Evolutionary conservation across 306 rosid species (phyloP).

Genomic region (Pueraria montana): DNA sequence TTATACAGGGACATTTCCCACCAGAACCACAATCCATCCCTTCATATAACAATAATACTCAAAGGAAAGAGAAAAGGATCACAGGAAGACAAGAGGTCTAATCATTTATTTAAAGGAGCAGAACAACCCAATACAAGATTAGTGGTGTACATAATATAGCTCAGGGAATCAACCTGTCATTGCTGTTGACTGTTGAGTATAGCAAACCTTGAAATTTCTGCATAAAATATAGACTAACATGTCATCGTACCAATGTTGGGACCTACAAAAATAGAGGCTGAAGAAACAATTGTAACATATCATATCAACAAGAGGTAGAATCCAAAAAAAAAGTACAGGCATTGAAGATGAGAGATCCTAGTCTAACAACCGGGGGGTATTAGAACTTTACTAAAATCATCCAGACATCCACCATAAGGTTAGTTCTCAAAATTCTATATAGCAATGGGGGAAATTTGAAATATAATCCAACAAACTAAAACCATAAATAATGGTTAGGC

Average conservation of each 20-base stretch:
- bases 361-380: background rate
- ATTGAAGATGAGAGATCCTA: background rate
- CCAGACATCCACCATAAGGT: background rate
- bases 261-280: slow-evolving; percentile 4
- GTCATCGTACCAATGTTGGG: slow-evolving; percentile 37
- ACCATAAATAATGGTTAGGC: background rate
- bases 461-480: slow-evolving; percentile 1
- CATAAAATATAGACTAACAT: slow-evolving; percentile 46
- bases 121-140: background rate
- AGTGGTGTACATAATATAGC: slow-evolving; percentile 27
- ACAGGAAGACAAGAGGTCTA: background rate
- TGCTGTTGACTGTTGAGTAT: slow-evolving; percentile 59
- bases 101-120: slow-evolving; percentile 5
- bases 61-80: slow-evolving; percentile 12
- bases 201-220: slow-evolving; percentile 74
- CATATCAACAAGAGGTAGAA: slow-evolving; percentile 26
- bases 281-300: slow-evolving; percentile 31
- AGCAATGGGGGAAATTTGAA: background rate
- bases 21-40: slow-evolving; percentile 20
- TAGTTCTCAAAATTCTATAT: background rate
- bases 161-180: slow-evolving; percentile 61
- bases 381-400: background rate
- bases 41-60: slow-evolving; percentile 32
- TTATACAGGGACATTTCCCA: slow-evolving; percentile 17
- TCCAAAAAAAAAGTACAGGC: slow-evolving; percentile 4